Evolutionary conservation across 2,329 filamentous ascomycete species (phyloP).

Genomic region (Aspergillus floridensis): DNA sequence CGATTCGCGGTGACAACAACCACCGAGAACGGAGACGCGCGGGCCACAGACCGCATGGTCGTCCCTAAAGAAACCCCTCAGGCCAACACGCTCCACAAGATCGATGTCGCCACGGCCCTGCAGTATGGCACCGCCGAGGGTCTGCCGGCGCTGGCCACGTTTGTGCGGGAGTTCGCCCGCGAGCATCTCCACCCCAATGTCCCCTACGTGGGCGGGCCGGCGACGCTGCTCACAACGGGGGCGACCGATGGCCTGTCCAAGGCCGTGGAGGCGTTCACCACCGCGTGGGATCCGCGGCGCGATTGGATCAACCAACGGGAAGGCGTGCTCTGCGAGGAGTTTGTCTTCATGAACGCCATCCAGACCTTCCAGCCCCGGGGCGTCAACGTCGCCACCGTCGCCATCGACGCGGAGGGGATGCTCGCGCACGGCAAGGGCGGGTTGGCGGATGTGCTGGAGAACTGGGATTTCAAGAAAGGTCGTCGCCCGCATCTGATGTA

Average conservation of each 20-base stretch:
- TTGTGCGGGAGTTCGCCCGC: slow-evolving; percentile 73
- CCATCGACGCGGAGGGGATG: slow-evolving; percentile 79
- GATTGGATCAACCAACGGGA: slow-evolving; percentile 68
- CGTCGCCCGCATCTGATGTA: slow-evolving; percentile 81
- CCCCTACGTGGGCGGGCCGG: slow-evolving; percentile 72
- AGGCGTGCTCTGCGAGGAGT: slow-evolving; percentile 76
- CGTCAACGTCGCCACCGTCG: slow-evolving; percentile 69
- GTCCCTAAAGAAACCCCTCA: slow-evolving; percentile 68
- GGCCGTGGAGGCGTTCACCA: slow-evolving; percentile 69
- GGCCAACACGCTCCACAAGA: slow-evolving; percentile 62
- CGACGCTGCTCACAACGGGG: slow-evolving; percentile 76
- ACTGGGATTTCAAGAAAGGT: slow-evolving; percentile 75
- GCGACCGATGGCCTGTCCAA: slow-evolving; percentile 84
- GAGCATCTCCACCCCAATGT: slow-evolving; percentile 77
- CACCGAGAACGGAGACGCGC: slow-evolving; percentile 39
- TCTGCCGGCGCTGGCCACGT: slow-evolving; percentile 74
- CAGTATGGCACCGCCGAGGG: slow-evolving; percentile 85
- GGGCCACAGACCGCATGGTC: slow-evolving; percentile 55
- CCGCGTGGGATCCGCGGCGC: slow-evolving; percentile 69
- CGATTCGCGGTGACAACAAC: slow-evolving; percentile 70
- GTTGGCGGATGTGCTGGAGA: slow-evolving; percentile 72
- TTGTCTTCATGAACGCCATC: slow-evolving; percentile 75
- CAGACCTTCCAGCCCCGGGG: slow-evolving; percentile 66
- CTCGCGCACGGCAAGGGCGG: slow-evolving; percentile 68
- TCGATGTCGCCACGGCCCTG: slow-evolving; percentile 76